Evolutionary conservation across 2,329 filamentous ascomycete species (phyloP).

Genomic region (Taxawa tesnikishii): DNA sequence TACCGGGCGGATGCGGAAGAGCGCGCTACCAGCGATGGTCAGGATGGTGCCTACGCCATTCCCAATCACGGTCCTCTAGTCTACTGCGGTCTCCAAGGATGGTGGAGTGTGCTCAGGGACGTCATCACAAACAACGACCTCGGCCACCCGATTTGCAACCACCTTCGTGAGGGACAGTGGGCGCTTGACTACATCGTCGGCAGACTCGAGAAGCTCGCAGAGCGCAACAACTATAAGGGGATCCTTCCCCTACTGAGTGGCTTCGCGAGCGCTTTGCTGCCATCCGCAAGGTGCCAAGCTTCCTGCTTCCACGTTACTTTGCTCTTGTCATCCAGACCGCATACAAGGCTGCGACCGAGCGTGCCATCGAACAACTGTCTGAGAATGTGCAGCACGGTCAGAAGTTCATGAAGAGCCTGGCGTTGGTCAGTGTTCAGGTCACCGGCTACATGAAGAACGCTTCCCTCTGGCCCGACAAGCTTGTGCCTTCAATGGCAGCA

Average conservation of each 20-base stretch:
- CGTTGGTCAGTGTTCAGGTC: slow-evolving; percentile 85
- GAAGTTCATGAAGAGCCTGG: slow-evolving; percentile 76
- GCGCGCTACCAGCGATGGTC: slow-evolving; percentile 62
- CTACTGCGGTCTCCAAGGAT: slow-evolving; percentile 94
- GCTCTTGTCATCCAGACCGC: slow-evolving; percentile 77
- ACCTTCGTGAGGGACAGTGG: slow-evolving; percentile 86
- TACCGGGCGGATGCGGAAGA: slow-evolving; percentile 90
- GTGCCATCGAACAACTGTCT: slow-evolving; percentile 67
- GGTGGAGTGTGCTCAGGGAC: slow-evolving; percentile 84
- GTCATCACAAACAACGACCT: slow-evolving; percentile 84
- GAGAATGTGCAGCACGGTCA: slow-evolving; percentile 68
- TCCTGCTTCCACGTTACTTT: slow-evolving; percentile 87
- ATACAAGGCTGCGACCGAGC: slow-evolving; percentile 71
- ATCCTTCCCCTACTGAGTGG: slow-evolving; percentile 62
- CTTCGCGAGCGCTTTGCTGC: slow-evolving; percentile 74
- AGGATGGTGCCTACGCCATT: slow-evolving; percentile 80
- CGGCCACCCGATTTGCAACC: slow-evolving; percentile 84
- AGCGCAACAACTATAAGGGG: slow-evolving; percentile 47
- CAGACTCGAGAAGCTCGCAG: slow-evolving; percentile 57
- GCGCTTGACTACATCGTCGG: slow-evolving; percentile 76
- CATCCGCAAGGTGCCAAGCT: slow-evolving; percentile 73
- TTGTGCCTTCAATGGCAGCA: slow-evolving; percentile 77
- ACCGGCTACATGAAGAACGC: slow-evolving; percentile 82
- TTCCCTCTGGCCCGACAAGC: slow-evolving; percentile 76
- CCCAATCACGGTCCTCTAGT: slow-evolving; percentile 75